Percentiles rank a stretch among this genome's conserved stretches.
These are phyloP conservation scores for Tylopilus sp. DNA, from an alignment of 768 basidiomycete genomes.

Conservation along the genomic window DNA sequence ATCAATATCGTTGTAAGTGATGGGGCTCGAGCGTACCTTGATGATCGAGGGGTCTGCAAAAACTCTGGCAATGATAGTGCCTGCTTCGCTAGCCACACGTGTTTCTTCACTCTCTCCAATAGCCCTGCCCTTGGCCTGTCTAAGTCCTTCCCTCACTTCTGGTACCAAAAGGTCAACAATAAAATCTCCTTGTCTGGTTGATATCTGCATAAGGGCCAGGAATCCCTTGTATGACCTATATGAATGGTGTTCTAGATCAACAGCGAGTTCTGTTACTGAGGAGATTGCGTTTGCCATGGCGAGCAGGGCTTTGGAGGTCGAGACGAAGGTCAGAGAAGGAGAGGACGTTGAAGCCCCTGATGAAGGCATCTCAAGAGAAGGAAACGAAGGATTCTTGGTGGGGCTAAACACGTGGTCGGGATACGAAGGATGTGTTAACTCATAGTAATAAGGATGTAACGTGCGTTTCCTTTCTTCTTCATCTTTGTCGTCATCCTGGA, in stretches of 20 bases:
- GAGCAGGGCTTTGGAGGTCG: constrained; percentile 51
- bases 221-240: constrained; percentile 84
- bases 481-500: constrained; percentile 17
- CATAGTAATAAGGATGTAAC: constrained; percentile 81
- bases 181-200: constrained; percentile 80
- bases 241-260: constrained; percentile 94
- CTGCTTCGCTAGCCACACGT: constrained; percentile 22
- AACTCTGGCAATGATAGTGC: constrained; percentile 46
- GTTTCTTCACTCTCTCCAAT: constrained; percentile 9
- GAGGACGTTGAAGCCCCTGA: neutral
- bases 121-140: constrained; percentile 49
- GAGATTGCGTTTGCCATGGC: constrained; percentile 68
- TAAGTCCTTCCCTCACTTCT: constrained; percentile 65
- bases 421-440: constrained; percentile 71
- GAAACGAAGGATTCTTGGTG: constrained; percentile 45
- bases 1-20: neutral
- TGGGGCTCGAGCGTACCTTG: constrained; percentile 52
- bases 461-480: constrained; percentile 26
- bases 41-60: constrained; percentile 82
- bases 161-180: constrained; percentile 74
- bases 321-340: constrained; percentile 64
- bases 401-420: constrained; percentile 64
- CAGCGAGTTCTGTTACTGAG: constrained; percentile 71
- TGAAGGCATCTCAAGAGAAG: constrained; percentile 55
- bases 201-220: constrained; percentile 90